Conservation (phyloP, 148 eudicot species). For the Selenicereus undatus region DNA sequence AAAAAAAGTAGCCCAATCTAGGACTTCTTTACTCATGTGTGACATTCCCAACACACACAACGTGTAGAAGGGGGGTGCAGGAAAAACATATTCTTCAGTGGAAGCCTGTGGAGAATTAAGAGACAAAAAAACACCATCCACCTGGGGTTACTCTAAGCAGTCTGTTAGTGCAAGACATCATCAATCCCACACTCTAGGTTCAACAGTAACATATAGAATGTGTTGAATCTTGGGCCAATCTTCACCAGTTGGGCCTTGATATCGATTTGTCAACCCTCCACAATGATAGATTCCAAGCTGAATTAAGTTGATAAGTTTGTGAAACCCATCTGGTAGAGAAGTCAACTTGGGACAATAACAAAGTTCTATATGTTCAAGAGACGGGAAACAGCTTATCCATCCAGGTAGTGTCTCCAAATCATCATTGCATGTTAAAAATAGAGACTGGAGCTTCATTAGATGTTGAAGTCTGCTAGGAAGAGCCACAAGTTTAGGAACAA, state of each 20-base stretch:
- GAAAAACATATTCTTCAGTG: too few relatives aligned
- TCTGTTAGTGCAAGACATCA: not conserved
- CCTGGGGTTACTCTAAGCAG: too few relatives aligned
- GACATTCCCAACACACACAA: too few relatives aligned
- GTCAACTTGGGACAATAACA: conserved; percentile 15
- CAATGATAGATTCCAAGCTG: not conserved
- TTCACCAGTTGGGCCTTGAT: conserved; percentile 11
- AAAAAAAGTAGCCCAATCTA: too few relatives aligned
- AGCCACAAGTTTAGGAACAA: not conserved
- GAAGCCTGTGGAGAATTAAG: too few relatives aligned
- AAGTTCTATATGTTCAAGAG: conserved; percentile 11
- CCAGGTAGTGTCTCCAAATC: conserved; percentile 12
- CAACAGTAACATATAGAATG: conserved; percentile 8
- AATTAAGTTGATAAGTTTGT: conserved; percentile 13
- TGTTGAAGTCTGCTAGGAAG: conserved; percentile 17
- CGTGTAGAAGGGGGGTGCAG: too few relatives aligned
- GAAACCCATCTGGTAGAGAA: conserved; percentile 26
- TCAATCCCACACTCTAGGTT: not conserved
- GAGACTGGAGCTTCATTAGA: conserved; percentile 6
- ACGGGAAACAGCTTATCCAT: conserved; percentile 14
- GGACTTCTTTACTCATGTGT: too few relatives aligned
- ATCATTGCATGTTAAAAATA: not conserved
- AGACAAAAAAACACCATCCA: too few relatives aligned
- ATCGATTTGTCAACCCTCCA: not conserved
- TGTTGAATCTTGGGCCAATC: conserved; percentile 25